Conservation (phyloP, 768 basidiomycete genomes). For the Phanerochaete carnosa region DNA sequence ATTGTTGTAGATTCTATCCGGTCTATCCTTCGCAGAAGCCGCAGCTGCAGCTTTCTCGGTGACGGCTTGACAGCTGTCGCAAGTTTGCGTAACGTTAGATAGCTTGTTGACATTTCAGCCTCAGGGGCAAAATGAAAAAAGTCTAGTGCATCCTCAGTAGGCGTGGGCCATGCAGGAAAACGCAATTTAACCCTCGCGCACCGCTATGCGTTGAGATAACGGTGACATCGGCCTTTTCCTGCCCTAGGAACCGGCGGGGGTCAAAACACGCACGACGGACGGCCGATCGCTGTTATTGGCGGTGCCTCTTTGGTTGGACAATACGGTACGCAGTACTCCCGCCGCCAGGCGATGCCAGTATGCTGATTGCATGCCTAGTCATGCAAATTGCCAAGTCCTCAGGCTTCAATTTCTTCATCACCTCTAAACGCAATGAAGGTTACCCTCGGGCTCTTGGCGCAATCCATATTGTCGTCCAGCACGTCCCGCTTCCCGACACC, state of each 20-base stretch:
- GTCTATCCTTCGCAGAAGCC: constrained; percentile 37
- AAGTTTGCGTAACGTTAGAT: constrained; percentile 3
- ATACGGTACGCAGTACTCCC: constrained; percentile 14
- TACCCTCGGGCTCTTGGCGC: constrained; percentile 25
- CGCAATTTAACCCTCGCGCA: too few relatives aligned
- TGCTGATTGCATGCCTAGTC: constrained; percentile 13
- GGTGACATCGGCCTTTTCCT: constrained; percentile 25
- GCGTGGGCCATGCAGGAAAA: too few relatives aligned
- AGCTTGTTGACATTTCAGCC: too few relatives aligned
- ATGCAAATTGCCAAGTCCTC: constrained; percentile 22
- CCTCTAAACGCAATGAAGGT: constrained; percentile 21
- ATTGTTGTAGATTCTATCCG: constrained; percentile 31
- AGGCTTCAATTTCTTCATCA: constrained; percentile 28
- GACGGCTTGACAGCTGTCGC: constrained; percentile 28
- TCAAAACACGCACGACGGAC: constrained; percentile 26
- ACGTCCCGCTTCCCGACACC: not conserved
- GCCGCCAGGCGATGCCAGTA: constrained; percentile 13
- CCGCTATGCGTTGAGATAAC: too few relatives aligned
- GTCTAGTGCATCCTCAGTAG: too few relatives aligned
- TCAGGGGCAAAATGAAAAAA: too few relatives aligned
- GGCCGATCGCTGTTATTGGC: constrained; percentile 31
- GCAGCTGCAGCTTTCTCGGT: constrained; percentile 38
- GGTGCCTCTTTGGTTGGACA: constrained; percentile 25
- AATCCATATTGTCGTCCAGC: constrained; percentile 26
- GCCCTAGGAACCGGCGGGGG: constrained; percentile 29